Evolutionary conservation across 1,284 basidiomycete genomes (phyloP), one percentile per base, ranked within the genome.

Genomic region (Microbotryum intermedium): DNA sequence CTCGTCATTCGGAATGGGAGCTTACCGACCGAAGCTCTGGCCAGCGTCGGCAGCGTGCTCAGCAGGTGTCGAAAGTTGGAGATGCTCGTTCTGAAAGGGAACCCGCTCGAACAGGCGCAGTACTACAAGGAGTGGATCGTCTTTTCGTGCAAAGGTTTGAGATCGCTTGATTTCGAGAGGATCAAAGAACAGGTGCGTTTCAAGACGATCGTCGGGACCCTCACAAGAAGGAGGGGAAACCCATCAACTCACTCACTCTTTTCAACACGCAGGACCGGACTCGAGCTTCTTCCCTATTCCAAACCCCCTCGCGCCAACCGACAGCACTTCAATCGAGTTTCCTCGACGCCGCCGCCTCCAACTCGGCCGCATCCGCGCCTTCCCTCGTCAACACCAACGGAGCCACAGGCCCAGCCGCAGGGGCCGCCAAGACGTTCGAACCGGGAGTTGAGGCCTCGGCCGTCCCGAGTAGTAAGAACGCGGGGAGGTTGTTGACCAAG

Each of bases 111-210:
- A 70, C 84, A 92, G 77, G 88, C 89, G 79, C 88, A 93, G 82
- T 90, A 90, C 82, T 98, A 98, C 80, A 84, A 90, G 76, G 88
- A 90, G 78, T 98, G 91, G 85, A 72, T 77, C 49, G 72, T 82
- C 39, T 81, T 78, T 77, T 79, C 78, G 51, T 72, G 76, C 58
- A 76, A 76, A 0, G 73, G 74, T 48, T 82, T 99, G 72, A 86
- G 93, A 80, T 88, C 93, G 74, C 82, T 99, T 72, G 95, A 99
- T 81, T 98, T 89, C 77, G 86, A 90, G 79, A 85, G 94, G 76
- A 88, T 99, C 73, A 88, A 90, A 76, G 90, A 97, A 75, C 89
- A 90, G 82, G 89, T 90, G 77, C 78, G 86, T 58, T 23, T 71
- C 21, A n/a, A n/a, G n/a, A n/a, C n/a, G n/a, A n/a, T n/a, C n/a